phyloP scores from a whole-genome alignment of 192 early-diverging fungal genomes.

The Umbelopsis isabellina region DNA sequence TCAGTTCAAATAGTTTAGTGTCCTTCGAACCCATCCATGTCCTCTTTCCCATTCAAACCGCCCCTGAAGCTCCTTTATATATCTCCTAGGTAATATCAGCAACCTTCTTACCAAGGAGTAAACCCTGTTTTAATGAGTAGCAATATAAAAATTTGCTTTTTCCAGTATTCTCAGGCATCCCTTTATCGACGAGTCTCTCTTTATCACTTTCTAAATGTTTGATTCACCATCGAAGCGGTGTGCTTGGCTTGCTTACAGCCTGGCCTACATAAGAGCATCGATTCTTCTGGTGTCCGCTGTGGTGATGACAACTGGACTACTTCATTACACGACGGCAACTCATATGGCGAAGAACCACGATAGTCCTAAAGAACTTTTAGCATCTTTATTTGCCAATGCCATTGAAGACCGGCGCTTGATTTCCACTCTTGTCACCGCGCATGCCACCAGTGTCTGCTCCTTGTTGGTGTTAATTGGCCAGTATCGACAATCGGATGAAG shows the following conservation, averaged over 20 bases:
- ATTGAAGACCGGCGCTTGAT: constrained; percentile 30
- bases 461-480: constrained; percentile 20
- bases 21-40: no score
- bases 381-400: constrained; percentile 1
- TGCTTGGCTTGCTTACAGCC: not conserved
- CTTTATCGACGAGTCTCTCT: no score
- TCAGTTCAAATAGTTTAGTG: no score
- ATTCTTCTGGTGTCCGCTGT: not conserved
- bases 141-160: no score
- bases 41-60: no score
- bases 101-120: no score
- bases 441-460: constrained; percentile 32
- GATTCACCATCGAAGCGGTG: not conserved
- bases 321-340: constrained; percentile 6
- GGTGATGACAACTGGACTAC: not conserved
- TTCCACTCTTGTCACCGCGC: constrained; percentile 32
- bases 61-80: no score
- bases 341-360: not conserved
- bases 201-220: not conserved
- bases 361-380: not conserved
- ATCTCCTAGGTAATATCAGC: no score
- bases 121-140: no score
- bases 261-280: not conserved
- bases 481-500: not conserved
- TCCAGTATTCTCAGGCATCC: no score